phyloP scores from a whole-genome alignment of 805 yeast genomes.

The Pichia insulana region DNA sequence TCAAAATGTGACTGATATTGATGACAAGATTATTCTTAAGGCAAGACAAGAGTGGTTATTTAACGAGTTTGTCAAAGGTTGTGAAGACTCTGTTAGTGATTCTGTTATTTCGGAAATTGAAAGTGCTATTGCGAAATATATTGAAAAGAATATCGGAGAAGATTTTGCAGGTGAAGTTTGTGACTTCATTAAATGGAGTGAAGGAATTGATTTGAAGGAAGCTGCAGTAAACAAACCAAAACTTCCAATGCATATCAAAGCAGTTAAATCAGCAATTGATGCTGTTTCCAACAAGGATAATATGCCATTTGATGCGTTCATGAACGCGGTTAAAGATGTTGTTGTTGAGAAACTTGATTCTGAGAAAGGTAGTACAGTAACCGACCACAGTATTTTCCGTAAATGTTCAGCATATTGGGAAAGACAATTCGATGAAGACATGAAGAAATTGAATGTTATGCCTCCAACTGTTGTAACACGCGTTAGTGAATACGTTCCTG shows the following conservation, averaged over 20 bases:
- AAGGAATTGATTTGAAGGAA: constrained; percentile 38
- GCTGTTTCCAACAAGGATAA: constrained; percentile 13
- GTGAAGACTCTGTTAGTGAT: constrained; percentile 23
- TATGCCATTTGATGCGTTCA: constrained; percentile 29
- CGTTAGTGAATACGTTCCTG: constrained; percentile 93
- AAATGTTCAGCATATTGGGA: constrained; percentile 89
- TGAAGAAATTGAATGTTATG: constrained; percentile 75
- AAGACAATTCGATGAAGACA: constrained; percentile 71
- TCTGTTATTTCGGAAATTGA: constrained; percentile 33
- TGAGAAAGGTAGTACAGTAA: constrained; percentile 64
- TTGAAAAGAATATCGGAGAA: constrained; percentile 46
- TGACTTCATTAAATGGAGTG: constrained; percentile 46
- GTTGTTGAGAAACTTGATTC: constrained; percentile 65
- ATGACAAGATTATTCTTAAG: constrained; percentile 90
- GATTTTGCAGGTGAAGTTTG: constrained; percentile 17
- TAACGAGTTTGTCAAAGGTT: constrained; percentile 41
- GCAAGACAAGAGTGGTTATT: constrained; percentile 86
- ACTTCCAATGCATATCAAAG: constrained; percentile 72
- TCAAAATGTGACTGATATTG: constrained; percentile 98
- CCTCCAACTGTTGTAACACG: constrained; percentile 84
- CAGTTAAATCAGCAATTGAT: constrained; percentile 43
- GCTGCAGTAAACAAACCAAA: constrained; percentile 62
- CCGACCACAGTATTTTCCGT: constrained; percentile 77
- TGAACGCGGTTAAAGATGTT: constrained; percentile 59
- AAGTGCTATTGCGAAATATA: constrained; percentile 40